Evolutionary conservation across 2,329 filamentous ascomycete genomes (phyloP).

Genomic region (Coniosporium uncinatum): DNA sequence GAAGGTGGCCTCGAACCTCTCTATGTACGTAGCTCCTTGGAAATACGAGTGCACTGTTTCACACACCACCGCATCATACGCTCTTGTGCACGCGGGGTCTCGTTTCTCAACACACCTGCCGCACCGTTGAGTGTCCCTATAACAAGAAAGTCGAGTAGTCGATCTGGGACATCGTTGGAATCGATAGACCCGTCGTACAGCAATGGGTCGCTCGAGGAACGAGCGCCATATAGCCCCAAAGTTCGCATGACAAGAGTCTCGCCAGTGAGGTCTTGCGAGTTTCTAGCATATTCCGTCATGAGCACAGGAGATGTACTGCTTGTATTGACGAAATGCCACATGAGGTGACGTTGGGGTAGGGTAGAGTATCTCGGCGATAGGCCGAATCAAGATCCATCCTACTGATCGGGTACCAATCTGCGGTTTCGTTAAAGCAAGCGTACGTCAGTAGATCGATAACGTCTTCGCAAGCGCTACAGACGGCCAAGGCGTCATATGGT

Average conservation of each 20-base stretch:
- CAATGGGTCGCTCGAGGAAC: no score
- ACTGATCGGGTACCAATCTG: constrained; percentile 1
- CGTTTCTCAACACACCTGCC: constrained; percentile 1
- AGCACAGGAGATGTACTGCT: neutral
- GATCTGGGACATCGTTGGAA: constrained; percentile 5
- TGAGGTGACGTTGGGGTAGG: neutral
- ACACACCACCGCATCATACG: constrained; percentile 10
- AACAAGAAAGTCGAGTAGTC: constrained; percentile 4
- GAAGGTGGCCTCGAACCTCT: neutral
- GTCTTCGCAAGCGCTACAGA: constrained; percentile 6
- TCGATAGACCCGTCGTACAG: constrained; percentile 4
- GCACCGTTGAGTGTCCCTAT: neutral
- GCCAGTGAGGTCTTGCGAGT: no score
- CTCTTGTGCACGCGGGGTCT: constrained; percentile 3
- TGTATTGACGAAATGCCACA: constrained; percentile 8
- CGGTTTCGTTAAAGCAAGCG: neutral
- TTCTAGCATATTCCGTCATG: constrained; percentile 7
- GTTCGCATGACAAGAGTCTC: neutral
- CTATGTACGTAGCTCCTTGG: no score
- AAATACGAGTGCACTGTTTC: constrained; percentile 15
- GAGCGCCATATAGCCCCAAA: no score
- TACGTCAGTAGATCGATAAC: constrained; percentile 2
- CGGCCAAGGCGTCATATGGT: constrained; percentile 5
- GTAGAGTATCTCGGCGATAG: no score
- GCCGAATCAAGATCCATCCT: neutral